These are phyloP conservation scores for Elaeis guineensis DNA, from an alignment of 176 grass and related monocot genomes.

Conservation along the genomic window DNA sequence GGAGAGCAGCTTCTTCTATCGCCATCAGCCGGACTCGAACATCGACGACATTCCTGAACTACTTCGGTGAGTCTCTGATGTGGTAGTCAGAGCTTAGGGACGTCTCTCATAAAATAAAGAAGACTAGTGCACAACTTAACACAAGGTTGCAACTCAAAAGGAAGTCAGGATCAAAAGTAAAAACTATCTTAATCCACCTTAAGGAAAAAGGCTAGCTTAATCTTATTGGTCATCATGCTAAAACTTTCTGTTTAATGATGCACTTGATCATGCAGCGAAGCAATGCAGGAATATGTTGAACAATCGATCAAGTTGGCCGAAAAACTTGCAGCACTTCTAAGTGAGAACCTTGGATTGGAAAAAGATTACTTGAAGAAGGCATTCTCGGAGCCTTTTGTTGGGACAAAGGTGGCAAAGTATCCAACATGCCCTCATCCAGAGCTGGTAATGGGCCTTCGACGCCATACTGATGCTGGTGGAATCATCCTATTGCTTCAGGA, in stretches of 20 bases:
- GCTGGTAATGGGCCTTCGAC: slow-evolving; percentile 39
- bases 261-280: slow-evolving; percentile 29
- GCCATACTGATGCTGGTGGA: slow-evolving; percentile 55
- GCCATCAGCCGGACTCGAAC: slow-evolving; percentile 51
- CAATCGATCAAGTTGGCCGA: slow-evolving; percentile 44
- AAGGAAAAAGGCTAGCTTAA: too few species aligned
- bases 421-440: slow-evolving; percentile 47
- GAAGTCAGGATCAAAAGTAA: too few species aligned
- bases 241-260: neutral
- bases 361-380: slow-evolving; percentile 39
- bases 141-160: too few species aligned
- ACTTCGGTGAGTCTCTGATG: slow-evolving; percentile 30
- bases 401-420: slow-evolving; percentile 63
- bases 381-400: slow-evolving; percentile 45
- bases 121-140: neutral
- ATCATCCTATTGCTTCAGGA: slow-evolving; percentile 58
- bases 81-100: slow-evolving; percentile 2
- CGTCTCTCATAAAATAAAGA: neutral
- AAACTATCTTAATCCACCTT: too few species aligned
- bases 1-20: slow-evolving; percentile 69
- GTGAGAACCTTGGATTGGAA: slow-evolving; percentile 58
- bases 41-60: slow-evolving; percentile 37
- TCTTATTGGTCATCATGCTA: too few species aligned
- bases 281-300: slow-evolving; percentile 28
- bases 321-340: slow-evolving; percentile 36